phyloP scores from a whole-genome alignment of 2,329 filamentous ascomycete genomes.

The Penicillium vulpinum region DNA sequence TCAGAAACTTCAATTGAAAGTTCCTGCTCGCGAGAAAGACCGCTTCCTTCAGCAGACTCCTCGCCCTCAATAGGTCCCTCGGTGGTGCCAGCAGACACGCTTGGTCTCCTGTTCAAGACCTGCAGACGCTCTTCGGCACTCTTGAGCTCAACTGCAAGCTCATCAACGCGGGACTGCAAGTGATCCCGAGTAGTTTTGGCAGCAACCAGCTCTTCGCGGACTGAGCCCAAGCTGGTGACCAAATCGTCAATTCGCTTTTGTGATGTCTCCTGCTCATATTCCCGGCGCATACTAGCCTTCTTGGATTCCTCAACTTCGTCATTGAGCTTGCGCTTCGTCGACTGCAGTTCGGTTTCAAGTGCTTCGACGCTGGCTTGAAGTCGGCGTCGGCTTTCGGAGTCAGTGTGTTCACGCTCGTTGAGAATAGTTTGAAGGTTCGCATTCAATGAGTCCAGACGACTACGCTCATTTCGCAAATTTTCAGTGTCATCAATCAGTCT shows the following conservation, averaged over 20 bases:
- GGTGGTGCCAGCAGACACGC: constrained; percentile 56
- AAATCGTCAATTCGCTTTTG: constrained; percentile 94
- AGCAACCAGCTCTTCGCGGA: constrained; percentile 81
- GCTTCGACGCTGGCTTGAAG: constrained; percentile 75
- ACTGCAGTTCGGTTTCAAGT: constrained; percentile 74
- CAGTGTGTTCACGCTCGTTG: constrained; percentile 85
- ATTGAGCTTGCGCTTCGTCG: constrained; percentile 77
- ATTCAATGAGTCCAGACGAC: constrained; percentile 77
- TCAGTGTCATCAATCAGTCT: constrained; percentile 88
- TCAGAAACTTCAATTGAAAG: constrained; percentile 80
- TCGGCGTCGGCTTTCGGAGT: constrained; percentile 77
- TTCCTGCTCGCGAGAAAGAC: constrained; percentile 71
- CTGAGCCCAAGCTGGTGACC: constrained; percentile 72
- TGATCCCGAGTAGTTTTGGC: constrained; percentile 87
- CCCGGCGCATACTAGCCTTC: constrained; percentile 78
- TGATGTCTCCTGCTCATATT: constrained; percentile 83
- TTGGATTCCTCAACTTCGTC: constrained; percentile 82
- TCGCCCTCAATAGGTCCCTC: constrained; percentile 46
- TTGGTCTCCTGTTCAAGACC: constrained; percentile 77
- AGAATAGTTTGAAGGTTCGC: constrained; percentile 83
- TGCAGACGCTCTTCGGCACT: constrained; percentile 85
- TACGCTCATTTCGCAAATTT: constrained; percentile 76
- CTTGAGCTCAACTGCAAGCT: constrained; percentile 82
- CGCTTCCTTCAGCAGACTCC: constrained; percentile 54
- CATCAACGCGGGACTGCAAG: constrained; percentile 82